Evolutionary conservation across 129 eudicot species (phyloP).

Genomic region (Centella asiatica): DNA sequence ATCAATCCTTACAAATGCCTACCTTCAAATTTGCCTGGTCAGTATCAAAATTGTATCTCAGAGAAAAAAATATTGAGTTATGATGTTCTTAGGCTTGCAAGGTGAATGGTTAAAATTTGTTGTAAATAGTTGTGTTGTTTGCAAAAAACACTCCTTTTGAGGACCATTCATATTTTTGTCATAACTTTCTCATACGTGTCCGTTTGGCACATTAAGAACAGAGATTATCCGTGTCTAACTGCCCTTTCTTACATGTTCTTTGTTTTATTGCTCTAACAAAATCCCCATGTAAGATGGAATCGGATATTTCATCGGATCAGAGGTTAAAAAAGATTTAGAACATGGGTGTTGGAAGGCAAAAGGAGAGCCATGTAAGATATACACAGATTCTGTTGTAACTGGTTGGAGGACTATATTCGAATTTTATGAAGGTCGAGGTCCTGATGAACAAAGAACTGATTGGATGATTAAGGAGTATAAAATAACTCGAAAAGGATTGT

Average conservation of each 20-base stretch:
- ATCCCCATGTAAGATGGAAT: no score
- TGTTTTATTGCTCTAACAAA: no score
- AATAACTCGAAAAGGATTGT: constrained; percentile 23
- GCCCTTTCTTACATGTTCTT: no score
- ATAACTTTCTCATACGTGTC: no score
- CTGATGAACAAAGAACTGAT: constrained; percentile 38
- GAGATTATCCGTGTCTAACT: no score
- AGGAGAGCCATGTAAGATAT: constrained; percentile 47
- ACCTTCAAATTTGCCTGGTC: constrained; percentile 69
- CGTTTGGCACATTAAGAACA: no score
- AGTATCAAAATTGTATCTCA: constrained; percentile 15
- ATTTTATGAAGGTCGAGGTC: constrained; percentile 39
- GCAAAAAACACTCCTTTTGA: no score
- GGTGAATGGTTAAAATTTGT: neutral
- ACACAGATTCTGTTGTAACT: constrained; percentile 29
- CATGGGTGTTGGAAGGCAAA: constrained; percentile 55
- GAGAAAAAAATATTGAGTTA: neutral
- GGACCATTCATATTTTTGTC: no score
- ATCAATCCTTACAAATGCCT: constrained; percentile 44
- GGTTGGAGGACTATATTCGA: constrained; percentile 72
- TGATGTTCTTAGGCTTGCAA: neutral
- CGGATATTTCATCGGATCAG: constrained; percentile 39
- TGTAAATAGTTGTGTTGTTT: constrained; percentile 6
- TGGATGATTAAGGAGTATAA: constrained; percentile 74
- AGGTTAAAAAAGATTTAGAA: constrained; percentile 27